phyloP scores from a whole-genome alignment of 306 rosid genomes.

The Vicia faba region DNA sequence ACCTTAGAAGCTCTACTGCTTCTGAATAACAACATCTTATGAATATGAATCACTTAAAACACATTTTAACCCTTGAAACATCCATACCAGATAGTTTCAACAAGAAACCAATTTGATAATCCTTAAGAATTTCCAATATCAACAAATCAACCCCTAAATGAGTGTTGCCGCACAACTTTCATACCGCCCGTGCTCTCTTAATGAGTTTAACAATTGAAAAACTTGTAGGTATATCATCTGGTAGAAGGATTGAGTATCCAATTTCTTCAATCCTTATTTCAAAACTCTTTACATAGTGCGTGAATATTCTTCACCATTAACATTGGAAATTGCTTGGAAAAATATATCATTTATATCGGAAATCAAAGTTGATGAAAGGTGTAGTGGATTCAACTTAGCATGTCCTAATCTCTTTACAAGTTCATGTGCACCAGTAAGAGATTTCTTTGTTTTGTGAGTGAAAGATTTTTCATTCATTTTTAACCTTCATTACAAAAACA shows the following conservation, averaged over 20 bases:
- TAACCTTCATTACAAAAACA: background rate
- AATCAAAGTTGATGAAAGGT: slow-evolving; percentile 55
- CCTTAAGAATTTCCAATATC: slow-evolving; percentile 80
- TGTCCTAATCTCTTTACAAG: slow-evolving; percentile 68
- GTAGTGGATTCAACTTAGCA: slow-evolving; percentile 73
- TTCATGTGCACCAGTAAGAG: slow-evolving; percentile 65
- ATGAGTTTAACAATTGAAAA: slow-evolving; percentile 57
- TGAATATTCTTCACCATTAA: slow-evolving; percentile 54
- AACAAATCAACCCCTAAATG: slow-evolving; percentile 83
- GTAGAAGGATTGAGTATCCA: slow-evolving; percentile 57
- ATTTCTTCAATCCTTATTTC: background rate
- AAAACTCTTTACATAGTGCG: background rate
- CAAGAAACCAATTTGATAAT: slow-evolving; percentile 73
- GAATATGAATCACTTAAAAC: background rate
- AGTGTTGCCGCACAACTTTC: slow-evolving; percentile 67
- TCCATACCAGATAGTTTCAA: slow-evolving; percentile 76
- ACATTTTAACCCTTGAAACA: slow-evolving; percentile 52
- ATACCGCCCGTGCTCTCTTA: slow-evolving; percentile 72
- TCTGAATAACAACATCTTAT: rapidly evolving
- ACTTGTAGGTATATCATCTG: slow-evolving; percentile 74
- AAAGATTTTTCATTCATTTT: slow-evolving; percentile 80
- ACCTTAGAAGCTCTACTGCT: background rate
- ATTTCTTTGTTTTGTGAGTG: slow-evolving; percentile 87
- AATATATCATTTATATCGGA: slow-evolving; percentile 65
- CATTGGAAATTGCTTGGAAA: slow-evolving; percentile 58